These are phyloP conservation scores for Pythium diclinum DNA, from an alignment of 352 stramenopile species.

Conservation along the genomic window DNA sequence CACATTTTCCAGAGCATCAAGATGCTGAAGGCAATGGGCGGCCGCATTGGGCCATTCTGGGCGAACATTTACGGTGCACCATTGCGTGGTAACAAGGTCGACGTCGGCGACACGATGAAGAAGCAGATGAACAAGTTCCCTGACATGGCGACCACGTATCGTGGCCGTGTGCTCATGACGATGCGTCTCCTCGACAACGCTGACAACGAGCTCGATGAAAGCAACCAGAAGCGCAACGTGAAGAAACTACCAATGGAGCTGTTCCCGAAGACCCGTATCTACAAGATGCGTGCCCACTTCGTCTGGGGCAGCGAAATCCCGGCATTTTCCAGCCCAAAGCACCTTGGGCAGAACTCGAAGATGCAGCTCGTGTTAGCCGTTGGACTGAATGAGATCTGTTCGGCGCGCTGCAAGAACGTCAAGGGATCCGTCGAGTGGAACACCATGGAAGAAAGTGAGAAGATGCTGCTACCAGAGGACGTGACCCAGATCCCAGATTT, in stretches of 20 bases:
- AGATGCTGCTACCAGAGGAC: slow-evolving; percentile 68
- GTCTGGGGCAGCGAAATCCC: slow-evolving; percentile 75
- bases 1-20: slow-evolving; percentile 74
- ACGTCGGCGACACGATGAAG: slow-evolving; percentile 47
- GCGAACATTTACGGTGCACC: slow-evolving; percentile 78
- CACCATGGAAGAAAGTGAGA: slow-evolving; percentile 69
- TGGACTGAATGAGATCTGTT: slow-evolving; percentile 60
- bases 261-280: slow-evolving; percentile 60
- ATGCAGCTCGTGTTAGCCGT: slow-evolving; percentile 76
- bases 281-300: slow-evolving; percentile 73
- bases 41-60: slow-evolving; percentile 62
- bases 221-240: slow-evolving; percentile 83
- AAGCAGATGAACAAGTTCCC: slow-evolving; percentile 87
- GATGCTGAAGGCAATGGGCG: slow-evolving; percentile 60
- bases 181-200: slow-evolving; percentile 70
- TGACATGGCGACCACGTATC: slow-evolving; percentile 78
- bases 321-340: slow-evolving; percentile 62
- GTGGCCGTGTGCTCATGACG: slow-evolving; percentile 77
- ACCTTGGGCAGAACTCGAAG: slow-evolving; percentile 69
- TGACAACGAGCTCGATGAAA: slow-evolving; percentile 67
- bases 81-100: slow-evolving; percentile 51
- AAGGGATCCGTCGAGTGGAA: slow-evolving; percentile 87
- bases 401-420: slow-evolving; percentile 54
- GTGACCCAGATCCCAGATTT: slow-evolving; percentile 81
- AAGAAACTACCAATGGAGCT: slow-evolving; percentile 58